phyloP scores from a whole-genome alignment of 352 stramenopile genomes.

The Globisporangium canariense region DNA sequence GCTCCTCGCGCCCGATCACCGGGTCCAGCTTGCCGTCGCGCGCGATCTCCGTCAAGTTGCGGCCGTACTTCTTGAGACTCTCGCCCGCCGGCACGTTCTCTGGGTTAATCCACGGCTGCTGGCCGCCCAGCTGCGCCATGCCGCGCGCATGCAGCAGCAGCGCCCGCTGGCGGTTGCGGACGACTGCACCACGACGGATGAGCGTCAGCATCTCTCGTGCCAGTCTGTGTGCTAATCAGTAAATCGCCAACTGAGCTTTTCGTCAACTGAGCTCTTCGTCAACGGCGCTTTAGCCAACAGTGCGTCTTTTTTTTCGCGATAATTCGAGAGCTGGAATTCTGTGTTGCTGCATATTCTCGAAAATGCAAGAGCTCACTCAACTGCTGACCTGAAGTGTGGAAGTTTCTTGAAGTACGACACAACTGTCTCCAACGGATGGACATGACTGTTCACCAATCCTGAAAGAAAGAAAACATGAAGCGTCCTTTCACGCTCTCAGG shows the following conservation, averaged over 20 bases:
- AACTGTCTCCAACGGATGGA: too few species aligned
- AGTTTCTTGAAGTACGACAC: too few species aligned
- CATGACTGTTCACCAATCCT: too few species aligned
- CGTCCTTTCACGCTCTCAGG: too few species aligned
- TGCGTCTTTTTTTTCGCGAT: too few species aligned
- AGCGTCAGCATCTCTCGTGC: background rate
- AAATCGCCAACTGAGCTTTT: background rate
- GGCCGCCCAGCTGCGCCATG: slow-evolving; percentile 15
- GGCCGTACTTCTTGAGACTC: slow-evolving; percentile 92
- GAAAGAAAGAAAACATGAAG: too few species aligned
- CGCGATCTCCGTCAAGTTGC: slow-evolving; percentile 92
- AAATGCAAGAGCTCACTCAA: too few species aligned
- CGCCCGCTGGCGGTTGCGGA: background rate
- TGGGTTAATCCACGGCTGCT: slow-evolving; percentile 67
- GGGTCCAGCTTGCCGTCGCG: slow-evolving; percentile 96
- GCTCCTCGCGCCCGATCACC: slow-evolving; percentile 96
- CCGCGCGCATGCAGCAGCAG: background rate
- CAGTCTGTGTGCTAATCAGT: background rate
- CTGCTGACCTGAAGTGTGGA: too few species aligned
- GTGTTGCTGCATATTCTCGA: too few species aligned
- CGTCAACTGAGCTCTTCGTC: background rate
- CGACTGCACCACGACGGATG: background rate
- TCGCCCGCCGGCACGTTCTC: slow-evolving; percentile 79
- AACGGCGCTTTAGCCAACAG: too few species aligned
- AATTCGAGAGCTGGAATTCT: too few species aligned